phyloP scores from a whole-genome alignment of 225 moss, liverwort and hornwort genomes.

The Asterella californica region DNA sequence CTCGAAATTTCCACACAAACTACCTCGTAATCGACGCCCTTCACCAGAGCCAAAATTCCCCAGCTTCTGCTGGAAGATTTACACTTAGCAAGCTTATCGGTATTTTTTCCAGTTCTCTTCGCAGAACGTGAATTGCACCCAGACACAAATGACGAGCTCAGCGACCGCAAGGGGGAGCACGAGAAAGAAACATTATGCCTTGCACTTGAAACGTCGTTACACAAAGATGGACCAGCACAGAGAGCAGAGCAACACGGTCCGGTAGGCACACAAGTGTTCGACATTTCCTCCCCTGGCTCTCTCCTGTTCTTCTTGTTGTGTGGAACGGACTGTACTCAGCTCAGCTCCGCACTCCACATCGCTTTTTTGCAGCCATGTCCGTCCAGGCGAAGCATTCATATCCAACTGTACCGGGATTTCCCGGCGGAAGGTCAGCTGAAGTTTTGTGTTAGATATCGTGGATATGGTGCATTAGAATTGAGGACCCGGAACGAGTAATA shows the following conservation, averaged over 20 bases:
- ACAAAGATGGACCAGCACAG: background rate
- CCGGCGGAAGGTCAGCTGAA: background rate
- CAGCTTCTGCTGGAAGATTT: background rate
- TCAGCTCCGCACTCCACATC: background rate
- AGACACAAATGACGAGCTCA: background rate
- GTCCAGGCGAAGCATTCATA: background rate
- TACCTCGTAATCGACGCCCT: conserved; percentile 32
- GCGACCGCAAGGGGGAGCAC: background rate
- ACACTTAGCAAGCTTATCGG: background rate
- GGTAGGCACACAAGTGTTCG: background rate
- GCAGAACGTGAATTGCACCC: background rate
- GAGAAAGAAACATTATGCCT: background rate
- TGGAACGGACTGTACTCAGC: no score
- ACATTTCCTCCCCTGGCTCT: background rate
- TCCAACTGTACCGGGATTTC: background rate
- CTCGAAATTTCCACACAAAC: background rate
- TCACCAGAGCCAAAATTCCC: conserved; percentile 17
- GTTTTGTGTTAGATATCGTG: no score
- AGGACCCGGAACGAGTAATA: no score
- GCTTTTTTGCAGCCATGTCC: background rate
- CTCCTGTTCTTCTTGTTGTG: background rate
- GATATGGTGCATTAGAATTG: background rate
- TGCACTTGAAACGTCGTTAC: background rate
- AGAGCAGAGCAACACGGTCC: background rate
- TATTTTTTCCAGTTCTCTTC: background rate